Base-by-base conservation (phyloP, 2,329 filamentous ascomycete genomes). In the Colletotrichum trifolii region DNA sequence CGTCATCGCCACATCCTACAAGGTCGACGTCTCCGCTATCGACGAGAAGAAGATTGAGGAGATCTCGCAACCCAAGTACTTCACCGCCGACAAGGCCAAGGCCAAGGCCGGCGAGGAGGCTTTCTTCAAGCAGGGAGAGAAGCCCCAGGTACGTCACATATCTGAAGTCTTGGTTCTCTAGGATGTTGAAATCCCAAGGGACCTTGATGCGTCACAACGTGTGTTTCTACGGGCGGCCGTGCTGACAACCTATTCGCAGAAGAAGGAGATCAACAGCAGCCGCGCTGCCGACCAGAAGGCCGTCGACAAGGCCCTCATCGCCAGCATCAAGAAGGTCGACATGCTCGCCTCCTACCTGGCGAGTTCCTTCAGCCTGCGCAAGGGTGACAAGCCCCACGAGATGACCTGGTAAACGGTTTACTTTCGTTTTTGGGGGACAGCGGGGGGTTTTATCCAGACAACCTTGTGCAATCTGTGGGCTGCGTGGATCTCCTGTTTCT, bases 101-200 rank as follows among this genome's bases (percentile, higher is more conserved):
- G 93, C 97, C 87, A 97, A 97, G 92, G 91, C 92, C 76, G 90
- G 91, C 77, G 95, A 99, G 89, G 95, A 97, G 82, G 93, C 94
- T 81, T 99, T 99, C 90, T 97, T 98, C 91, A 94, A 96, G 90
- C 94, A 97, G 89, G 89, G 94, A 83, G 94, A 97, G 91, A 97
- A 97, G 90, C 87, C 93, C 80, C 88, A 97, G 93, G 94, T 97
- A 89, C 73, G 92, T 71, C 50, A 13, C n/a, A 40, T 25, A 38
- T 45, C 33, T 25, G 25, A 25, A 25, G 25, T 25, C 25, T 25
- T 5, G 25, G 25, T 25, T 25, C 25, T 25, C 4, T 25, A 25
- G 25, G 25, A 25, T 25, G 25, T 25, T 5, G 25, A 25, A 25
- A 25, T 25, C 25, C 4, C 3, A 5, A 25, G 25, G 25, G 25